phyloP scores from a whole-genome alignment of 805 yeast genomes.

The Suhomyces sp. region DNA sequence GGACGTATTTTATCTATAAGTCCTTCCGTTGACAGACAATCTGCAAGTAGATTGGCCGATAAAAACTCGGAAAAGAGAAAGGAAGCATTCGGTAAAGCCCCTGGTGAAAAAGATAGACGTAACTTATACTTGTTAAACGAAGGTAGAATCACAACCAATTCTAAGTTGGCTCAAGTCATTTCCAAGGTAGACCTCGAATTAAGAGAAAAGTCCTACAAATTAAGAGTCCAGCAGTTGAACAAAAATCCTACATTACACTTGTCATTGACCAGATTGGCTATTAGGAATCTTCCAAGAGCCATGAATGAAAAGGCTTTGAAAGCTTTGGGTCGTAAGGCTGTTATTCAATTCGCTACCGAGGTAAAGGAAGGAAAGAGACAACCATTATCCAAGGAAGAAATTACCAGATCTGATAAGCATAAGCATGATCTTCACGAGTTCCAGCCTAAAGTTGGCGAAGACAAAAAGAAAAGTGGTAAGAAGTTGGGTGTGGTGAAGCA shows the following conservation, averaged over 20 bases:
- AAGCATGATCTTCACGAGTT: slow-evolving; percentile 43
- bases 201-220: slow-evolving; percentile 80
- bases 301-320: slow-evolving; percentile 86
- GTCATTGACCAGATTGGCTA: slow-evolving; percentile 91
- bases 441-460: slow-evolving; percentile 28
- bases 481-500: slow-evolving; percentile 90
- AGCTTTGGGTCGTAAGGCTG: slow-evolving; percentile 90
- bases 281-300: slow-evolving; percentile 89
- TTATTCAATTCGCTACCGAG: slow-evolving; percentile 90
- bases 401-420: slow-evolving; percentile 70
- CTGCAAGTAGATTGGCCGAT: slow-evolving; percentile 73
- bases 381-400: slow-evolving; percentile 85
- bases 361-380: slow-evolving; percentile 74
- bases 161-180: slow-evolving; percentile 70
- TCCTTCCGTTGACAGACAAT: slow-evolving; percentile 81
- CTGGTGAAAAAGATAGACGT: slow-evolving; percentile 78
- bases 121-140: slow-evolving; percentile 85
- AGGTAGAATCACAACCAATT: slow-evolving; percentile 81
- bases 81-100: slow-evolving; percentile 75
- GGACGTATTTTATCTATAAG: slow-evolving; percentile 85
- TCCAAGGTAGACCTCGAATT: slow-evolving; percentile 75
- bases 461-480: slow-evolving; percentile 55
- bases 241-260: slow-evolving; percentile 89
- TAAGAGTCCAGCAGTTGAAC: slow-evolving; percentile 85
- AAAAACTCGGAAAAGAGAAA: slow-evolving; percentile 70